These are phyloP conservation scores for Fremontodendron californicum DNA, from an alignment of 345 rosid species.

Conservation along the genomic window DNA sequence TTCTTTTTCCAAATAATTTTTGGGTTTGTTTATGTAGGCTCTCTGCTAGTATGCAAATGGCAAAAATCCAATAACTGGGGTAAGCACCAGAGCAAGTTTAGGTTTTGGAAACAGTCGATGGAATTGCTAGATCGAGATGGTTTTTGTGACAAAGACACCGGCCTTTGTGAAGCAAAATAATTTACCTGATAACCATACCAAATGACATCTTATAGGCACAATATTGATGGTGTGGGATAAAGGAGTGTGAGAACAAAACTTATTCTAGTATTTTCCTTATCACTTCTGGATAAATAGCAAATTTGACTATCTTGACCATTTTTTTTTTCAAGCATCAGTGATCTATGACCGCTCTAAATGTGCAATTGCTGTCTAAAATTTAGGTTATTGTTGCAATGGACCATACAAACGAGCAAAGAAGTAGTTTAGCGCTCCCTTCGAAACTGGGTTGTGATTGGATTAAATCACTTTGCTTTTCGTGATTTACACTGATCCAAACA, in stretches of 20 bases:
- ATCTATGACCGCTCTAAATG: no score
- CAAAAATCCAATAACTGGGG: slow-evolving; percentile 72
- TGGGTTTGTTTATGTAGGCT: slow-evolving; percentile 58
- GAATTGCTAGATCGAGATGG: slow-evolving; percentile 84
- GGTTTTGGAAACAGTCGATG: slow-evolving; percentile 79
- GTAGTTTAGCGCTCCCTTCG: no score
- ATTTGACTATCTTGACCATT: no score
- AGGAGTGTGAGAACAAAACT: not conserved
- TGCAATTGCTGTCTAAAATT: not conserved
- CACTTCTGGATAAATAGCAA: no score
- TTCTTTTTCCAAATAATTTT: no score
- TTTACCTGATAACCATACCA: not conserved
- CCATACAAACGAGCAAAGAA: no score
- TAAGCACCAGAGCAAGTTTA: no score
- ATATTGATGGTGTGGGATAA: not conserved
- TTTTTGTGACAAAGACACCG: slow-evolving; percentile 60
- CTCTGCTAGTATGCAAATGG: slow-evolving; percentile 89
- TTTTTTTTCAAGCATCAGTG: no score
- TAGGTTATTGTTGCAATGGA: no score
- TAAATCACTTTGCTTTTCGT: not conserved
- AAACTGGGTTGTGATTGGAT: not conserved
- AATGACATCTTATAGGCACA: not conserved
- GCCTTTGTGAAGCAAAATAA: slow-evolving; percentile 65
- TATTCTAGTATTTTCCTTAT: not conserved
- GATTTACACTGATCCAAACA: not conserved